A percentile compares a stretch with the other conserved stretches of the same genome.
Conservation (phyloP, 495 filamentous ascomycete genomes). For the Aspergillus ostianus region DNA sequence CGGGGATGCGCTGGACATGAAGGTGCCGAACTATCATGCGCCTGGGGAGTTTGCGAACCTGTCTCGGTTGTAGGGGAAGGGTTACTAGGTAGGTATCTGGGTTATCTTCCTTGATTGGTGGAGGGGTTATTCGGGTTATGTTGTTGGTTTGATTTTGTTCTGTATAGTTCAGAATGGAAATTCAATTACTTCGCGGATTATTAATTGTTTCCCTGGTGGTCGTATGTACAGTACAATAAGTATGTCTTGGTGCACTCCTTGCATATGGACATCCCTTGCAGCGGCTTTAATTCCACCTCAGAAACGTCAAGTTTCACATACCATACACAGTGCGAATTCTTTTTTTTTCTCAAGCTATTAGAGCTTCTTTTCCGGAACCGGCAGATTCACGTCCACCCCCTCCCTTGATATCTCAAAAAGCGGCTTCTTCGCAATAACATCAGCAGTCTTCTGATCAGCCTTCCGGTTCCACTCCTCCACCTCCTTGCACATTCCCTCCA, state of each 20-base stretch:
- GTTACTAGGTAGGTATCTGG: too few species aligned
- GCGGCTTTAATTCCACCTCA: neutral
- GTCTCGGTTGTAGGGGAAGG: constrained; percentile 18
- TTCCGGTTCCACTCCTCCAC: constrained; percentile 26
- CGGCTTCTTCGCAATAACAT: constrained; percentile 11
- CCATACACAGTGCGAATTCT: neutral
- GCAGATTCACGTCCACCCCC: constrained; percentile 4
- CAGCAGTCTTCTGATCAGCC: constrained; percentile 17
- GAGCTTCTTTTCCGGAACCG: neutral
- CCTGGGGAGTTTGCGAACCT: constrained; percentile 47
- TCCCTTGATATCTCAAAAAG: neutral
- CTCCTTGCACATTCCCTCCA: constrained; percentile 54
- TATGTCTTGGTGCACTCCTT: too few species aligned
- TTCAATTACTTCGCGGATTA: neutral
- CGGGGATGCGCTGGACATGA: constrained; percentile 73
- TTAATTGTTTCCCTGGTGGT: neutral
- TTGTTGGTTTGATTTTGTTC: neutral
- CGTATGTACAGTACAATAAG: too few species aligned
- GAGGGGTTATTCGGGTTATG: neutral
- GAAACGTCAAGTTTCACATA: neutral
- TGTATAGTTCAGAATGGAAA: neutral
- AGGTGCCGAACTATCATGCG: constrained; percentile 61
- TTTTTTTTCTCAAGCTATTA: neutral
- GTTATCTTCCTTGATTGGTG: neutral
- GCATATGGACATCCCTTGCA: too few species aligned